Evolutionary conservation across 2,329 filamentous ascomycete species (phyloP).

Genomic region (Clonostachys solani): DNA sequence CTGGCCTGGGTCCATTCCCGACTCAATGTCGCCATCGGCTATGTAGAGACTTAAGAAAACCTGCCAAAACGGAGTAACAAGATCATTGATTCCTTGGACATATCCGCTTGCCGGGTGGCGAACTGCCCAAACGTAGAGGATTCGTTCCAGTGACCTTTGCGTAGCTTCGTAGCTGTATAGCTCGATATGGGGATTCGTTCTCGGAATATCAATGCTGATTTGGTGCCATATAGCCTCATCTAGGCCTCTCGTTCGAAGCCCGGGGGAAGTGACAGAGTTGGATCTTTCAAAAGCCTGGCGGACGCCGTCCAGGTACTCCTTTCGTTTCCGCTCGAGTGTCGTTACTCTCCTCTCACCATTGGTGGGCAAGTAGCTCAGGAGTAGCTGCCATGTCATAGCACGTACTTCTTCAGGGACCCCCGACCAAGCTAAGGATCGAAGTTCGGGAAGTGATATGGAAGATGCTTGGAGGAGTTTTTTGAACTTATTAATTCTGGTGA

Average conservation of each 20-base stretch:
- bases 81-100: conserved; percentile 97
- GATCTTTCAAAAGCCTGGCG: conserved; percentile 66
- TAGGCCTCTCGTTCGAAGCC: conserved; percentile 58
- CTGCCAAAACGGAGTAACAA: conserved; percentile 97
- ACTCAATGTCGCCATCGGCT: conserved; percentile 87
- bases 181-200: conserved; percentile 93
- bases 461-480: conserved; percentile 92
- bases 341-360: conserved; percentile 89
- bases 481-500: conserved; percentile 96
- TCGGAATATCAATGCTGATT: conserved; percentile 95
- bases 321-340: conserved; percentile 88
- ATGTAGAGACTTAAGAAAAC: conserved; percentile 95
- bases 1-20: conserved; percentile 95
- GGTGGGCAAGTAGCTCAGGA: conserved; percentile 94
- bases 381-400: conserved; percentile 97
- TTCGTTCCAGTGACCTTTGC: conserved; percentile 87
- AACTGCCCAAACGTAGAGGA: conserved; percentile 96
- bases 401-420: conserved; percentile 92
- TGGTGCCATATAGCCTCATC: conserved; percentile 99
- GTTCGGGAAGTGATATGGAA: conserved; percentile 78
- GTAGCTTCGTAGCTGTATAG: conserved; percentile 96
- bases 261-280: conserved; percentile 26
- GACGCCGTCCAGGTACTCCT: conserved; percentile 94
- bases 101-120: conserved; percentile 96
- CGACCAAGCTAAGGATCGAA: conserved; percentile 87